These are phyloP conservation scores for Salix exigua DNA, from an alignment of 345 rosid genomes.

Conservation along the genomic window DNA sequence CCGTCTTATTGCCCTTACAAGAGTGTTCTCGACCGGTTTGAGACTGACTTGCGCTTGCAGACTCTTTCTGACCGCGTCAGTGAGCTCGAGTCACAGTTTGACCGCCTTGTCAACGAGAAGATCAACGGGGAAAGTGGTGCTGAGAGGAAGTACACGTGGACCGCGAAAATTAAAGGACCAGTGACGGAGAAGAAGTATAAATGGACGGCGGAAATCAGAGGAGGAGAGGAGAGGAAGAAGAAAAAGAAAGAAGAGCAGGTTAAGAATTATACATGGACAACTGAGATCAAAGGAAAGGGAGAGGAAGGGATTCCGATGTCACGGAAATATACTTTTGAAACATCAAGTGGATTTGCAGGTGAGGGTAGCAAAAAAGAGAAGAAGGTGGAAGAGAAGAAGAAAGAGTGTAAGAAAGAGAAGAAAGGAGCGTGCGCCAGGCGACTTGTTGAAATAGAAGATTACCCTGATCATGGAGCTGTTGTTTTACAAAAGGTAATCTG, in stretches of 20 bases:
- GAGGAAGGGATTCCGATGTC: slow-evolving; percentile 40
- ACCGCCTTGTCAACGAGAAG: slow-evolving; percentile 34
- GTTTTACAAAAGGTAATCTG: slow-evolving; percentile 57
- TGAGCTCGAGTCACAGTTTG: slow-evolving; percentile 67
- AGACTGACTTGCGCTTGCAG: slow-evolving; percentile 39
- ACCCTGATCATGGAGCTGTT: slow-evolving; percentile 44
- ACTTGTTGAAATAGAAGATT: slow-evolving; percentile 61
- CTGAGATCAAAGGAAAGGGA: slow-evolving; percentile 69
- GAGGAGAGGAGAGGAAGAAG: slow-evolving; percentile 25
- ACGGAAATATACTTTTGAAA: slow-evolving; percentile 57
- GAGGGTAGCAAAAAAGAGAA: slow-evolving; percentile 36
- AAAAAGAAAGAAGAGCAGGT: slow-evolving; percentile 26
- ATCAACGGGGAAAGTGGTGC: slow-evolving; percentile 20
- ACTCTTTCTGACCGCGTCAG: slow-evolving; percentile 57
- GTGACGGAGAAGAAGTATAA: slow-evolving; percentile 61
- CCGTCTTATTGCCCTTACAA: slow-evolving; percentile 45
- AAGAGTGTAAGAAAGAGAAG: slow-evolving; percentile 40
- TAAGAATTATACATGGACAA: slow-evolving; percentile 64
- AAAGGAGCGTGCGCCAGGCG: slow-evolving; percentile 44
- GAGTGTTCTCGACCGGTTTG: slow-evolving; percentile 41
- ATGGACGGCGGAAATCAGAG: slow-evolving; percentile 64
- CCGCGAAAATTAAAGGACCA: slow-evolving; percentile 68
- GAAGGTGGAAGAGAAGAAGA: slow-evolving; percentile 35
- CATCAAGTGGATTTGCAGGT: slow-evolving; percentile 42
- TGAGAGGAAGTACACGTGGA: slow-evolving; percentile 73